Evolutionary conservation across 139 green algal genomes (phyloP).

Genomic region (Auxenochlorella protothecoides): DNA sequence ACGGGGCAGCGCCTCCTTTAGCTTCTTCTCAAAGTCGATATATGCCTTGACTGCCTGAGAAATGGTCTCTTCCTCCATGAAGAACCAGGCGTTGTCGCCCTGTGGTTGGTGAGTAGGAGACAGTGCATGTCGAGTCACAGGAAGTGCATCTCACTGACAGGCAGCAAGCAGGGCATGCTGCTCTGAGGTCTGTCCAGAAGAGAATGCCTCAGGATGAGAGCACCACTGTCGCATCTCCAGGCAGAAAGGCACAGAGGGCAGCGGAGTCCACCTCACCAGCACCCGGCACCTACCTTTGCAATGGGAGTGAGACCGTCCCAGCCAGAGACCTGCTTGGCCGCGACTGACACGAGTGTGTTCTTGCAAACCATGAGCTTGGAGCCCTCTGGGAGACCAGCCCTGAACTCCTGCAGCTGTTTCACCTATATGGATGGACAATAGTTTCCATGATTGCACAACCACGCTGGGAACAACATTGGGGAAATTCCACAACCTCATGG

Average conservation of each 20-base stretch:
- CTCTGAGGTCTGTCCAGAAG: background rate
- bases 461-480: background rate
- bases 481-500: background rate
- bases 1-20: conserved; percentile 34
- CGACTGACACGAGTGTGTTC: conserved; percentile 73
- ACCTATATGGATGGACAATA: conserved; percentile 36
- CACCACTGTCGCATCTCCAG: background rate
- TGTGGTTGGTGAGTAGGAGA: conserved; percentile 12
- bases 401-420: conserved; percentile 61
- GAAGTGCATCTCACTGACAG: background rate
- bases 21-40: conserved; percentile 58
- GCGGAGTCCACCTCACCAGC: too few species aligned
- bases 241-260: too few species aligned
- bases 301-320: conserved; percentile 36
- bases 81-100: conserved; percentile 84
- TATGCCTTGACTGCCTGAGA: conserved; percentile 57
- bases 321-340: conserved; percentile 47
- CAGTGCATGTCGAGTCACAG: background rate
- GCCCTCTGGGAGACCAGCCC: conserved; percentile 51
- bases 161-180: background rate
- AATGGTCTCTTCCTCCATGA: conserved; percentile 72
- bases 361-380: conserved; percentile 65
- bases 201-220: background rate
- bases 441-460: background rate
- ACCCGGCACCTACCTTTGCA: conserved; percentile 8